Conservation (phyloP, 495 filamentous ascomycete genomes). For the Podospora conica region DNA sequence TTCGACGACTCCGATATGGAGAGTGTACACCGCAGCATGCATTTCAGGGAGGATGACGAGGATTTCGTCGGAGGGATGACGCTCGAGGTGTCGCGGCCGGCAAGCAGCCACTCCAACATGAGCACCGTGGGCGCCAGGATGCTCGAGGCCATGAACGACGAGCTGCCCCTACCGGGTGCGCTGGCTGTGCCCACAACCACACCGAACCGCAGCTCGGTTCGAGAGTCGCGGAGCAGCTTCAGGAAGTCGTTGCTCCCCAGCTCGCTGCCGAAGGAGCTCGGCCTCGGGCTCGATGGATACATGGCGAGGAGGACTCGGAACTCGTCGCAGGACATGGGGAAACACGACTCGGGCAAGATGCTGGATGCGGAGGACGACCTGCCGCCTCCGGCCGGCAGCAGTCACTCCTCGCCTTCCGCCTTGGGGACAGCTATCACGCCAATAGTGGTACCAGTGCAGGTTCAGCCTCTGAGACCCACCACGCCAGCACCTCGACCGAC, state of each 20-base stretch:
- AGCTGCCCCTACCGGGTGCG: slow-evolving; percentile 26
- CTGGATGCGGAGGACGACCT: slow-evolving; percentile 19
- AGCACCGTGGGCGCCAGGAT: slow-evolving; percentile 33
- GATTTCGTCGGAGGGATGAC: slow-evolving; percentile 20
- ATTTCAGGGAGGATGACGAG: slow-evolving; percentile 30
- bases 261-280: slow-evolving; percentile 29
- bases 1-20: slow-evolving; percentile 56
- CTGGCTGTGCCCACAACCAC: slow-evolving; percentile 15
- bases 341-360: slow-evolving; percentile 30
- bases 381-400: neutral
- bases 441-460: neutral
- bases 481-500: slow-evolving; percentile 17
- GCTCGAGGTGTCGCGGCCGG: slow-evolving; percentile 22
- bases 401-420: neutral
- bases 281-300: slow-evolving; percentile 26
- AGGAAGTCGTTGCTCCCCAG: slow-evolving; percentile 27
- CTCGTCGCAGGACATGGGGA: slow-evolving; percentile 16
- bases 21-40: slow-evolving; percentile 28
- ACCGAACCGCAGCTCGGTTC: slow-evolving; percentile 17
- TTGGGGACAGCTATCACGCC: neutral
- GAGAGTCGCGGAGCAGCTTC: slow-evolving; percentile 38
- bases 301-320: slow-evolving; percentile 14
- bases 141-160: slow-evolving; percentile 42
- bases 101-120: slow-evolving; percentile 28
- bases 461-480: slow-evolving; percentile 14